These are phyloP conservation scores for Oryza officinalis DNA, from an alignment of 176 grass and related monocot genomes.

Conservation along the genomic window DNA sequence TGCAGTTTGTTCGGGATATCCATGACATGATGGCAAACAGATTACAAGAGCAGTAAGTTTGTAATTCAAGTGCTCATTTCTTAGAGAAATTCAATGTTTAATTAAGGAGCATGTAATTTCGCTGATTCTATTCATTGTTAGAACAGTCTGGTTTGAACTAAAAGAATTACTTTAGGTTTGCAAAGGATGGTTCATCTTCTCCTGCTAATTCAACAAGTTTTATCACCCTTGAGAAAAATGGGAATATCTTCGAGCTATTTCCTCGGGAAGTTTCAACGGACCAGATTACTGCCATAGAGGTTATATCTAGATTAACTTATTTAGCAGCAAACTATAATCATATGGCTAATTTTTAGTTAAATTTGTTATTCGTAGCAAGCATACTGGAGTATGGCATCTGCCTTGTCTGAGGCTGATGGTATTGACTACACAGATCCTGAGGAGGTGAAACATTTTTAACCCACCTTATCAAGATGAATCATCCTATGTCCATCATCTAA, in stretches of 20 bases:
- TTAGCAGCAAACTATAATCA: background rate
- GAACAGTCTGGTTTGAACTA: conserved; percentile 9
- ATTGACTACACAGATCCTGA: conserved; percentile 96
- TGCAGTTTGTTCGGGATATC: conserved; percentile 94
- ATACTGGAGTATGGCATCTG: conserved; percentile 90
- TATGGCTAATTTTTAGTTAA: conserved; percentile 4
- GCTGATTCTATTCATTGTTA: conserved; percentile 26
- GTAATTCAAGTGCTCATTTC: background rate
- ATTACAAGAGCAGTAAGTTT: conserved; percentile 69
- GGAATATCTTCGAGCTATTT: conserved; percentile 77
- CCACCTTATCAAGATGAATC: background rate
- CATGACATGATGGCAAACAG: conserved; percentile 96
- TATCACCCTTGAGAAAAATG: conserved; percentile 90
- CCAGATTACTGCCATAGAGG: conserved; percentile 89
- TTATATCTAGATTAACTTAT: conserved; percentile 42
- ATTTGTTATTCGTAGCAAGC: conserved; percentile 60
- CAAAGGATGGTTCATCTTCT: conserved; percentile 50
- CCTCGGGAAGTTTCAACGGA: conserved; percentile 70
- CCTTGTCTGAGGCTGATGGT: conserved; percentile 92
- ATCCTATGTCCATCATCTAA: conserved; percentile 14
- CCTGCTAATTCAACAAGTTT: conserved; percentile 54
- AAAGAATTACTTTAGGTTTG: conserved; percentile 45
- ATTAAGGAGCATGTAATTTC: conserved; percentile 4
- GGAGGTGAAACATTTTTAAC: conserved; percentile 55
- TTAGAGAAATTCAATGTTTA: background rate